Percentiles rank a stretch among this genome's conserved stretches.
Evolutionary conservation across 139 green algal species (phyloP).

Genomic region (Mesotaenium endlicherianum): DNA sequence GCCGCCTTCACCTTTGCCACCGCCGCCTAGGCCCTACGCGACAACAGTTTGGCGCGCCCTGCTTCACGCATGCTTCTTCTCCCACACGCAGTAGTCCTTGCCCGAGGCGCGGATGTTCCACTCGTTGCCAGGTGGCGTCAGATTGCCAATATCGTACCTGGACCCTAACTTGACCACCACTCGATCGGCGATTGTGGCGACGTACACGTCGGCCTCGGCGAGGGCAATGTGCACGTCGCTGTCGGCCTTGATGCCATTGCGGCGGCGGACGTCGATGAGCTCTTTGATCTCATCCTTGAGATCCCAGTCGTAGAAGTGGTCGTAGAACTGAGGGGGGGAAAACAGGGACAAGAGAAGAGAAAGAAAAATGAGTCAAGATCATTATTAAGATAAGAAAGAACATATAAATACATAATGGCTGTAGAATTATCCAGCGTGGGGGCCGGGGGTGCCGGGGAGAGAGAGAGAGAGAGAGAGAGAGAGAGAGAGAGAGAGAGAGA

Average conservation of each 20-base stretch:
- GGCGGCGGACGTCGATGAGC: conserved; percentile 73
- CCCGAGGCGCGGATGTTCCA: conserved; percentile 13
- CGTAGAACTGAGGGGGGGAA: conserved; percentile 76
- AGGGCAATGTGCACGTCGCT: not conserved
- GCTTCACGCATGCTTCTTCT: conserved; percentile 42
- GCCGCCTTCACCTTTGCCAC: too few species aligned
- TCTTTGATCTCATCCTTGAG: conserved; percentile 68
- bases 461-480: too few species aligned
- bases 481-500: too few species aligned
- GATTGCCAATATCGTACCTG: conserved; percentile 28
- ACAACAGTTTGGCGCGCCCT: too few species aligned
- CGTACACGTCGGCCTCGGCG: conserved; percentile 48
- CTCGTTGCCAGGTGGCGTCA: conserved; percentile 11
- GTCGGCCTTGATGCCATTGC: conserved; percentile 34
- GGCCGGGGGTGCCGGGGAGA: too few species aligned
- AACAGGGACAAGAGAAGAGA: too few species aligned
- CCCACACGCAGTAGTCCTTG: conserved; percentile 50
- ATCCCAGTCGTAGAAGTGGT: conserved; percentile 76
- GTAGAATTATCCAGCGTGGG: too few species aligned
- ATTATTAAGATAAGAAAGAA: too few species aligned
- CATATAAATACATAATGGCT: too few species aligned
- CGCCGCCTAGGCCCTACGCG: too few species aligned
- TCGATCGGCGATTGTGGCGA: conserved; percentile 18
- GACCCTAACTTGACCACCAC: conserved; percentile 31
- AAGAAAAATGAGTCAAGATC: too few species aligned